A percentile compares a stretch with the other conserved stretches of the same genome.
Evolutionary conservation across 2,329 filamentous ascomycete genomes (phyloP).

Genomic region (Biscogniauxia sp.): DNA sequence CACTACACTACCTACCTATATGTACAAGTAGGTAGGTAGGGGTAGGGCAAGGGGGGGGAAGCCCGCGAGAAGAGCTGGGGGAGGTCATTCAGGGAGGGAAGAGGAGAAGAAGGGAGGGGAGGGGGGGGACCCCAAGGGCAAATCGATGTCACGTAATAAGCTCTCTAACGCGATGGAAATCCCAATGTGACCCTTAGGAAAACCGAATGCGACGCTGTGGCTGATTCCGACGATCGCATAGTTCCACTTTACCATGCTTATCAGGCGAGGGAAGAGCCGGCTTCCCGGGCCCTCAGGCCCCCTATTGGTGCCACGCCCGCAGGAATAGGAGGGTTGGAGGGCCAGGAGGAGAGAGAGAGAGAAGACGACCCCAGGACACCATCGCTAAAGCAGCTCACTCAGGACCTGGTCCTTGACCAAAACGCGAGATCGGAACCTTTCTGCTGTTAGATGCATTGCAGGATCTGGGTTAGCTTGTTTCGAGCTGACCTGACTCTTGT

Average conservation of each 20-base stretch:
- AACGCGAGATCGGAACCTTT: constrained; percentile 17
- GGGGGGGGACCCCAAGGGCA: not conserved
- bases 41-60: not conserved
- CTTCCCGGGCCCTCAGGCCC: not conserved
- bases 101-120: not conserved
- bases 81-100: no score
- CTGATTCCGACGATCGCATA: constrained; percentile 18
- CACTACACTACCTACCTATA: no score
- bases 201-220: constrained; percentile 22
- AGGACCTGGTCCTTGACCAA: constrained; percentile 22
- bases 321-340: constrained; percentile 3
- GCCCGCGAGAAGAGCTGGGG: not conserved
- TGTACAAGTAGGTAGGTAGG: not conserved
- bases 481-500: not conserved
- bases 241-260: constrained; percentile 4
- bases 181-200: constrained; percentile 16
- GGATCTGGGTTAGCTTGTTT: constrained; percentile 17
- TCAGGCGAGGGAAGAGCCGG: not conserved
- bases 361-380: not conserved
- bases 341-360: constrained; percentile 4
- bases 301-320: not conserved
- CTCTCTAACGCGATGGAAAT: constrained; percentile 15
- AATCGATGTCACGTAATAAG: not conserved
- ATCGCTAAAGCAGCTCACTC: constrained; percentile 1
- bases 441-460: constrained; percentile 24